Base-by-base conservation (phyloP, 2,329 filamentous ascomycete species). In the Lasiodiplodia hormozganensis region DNA sequence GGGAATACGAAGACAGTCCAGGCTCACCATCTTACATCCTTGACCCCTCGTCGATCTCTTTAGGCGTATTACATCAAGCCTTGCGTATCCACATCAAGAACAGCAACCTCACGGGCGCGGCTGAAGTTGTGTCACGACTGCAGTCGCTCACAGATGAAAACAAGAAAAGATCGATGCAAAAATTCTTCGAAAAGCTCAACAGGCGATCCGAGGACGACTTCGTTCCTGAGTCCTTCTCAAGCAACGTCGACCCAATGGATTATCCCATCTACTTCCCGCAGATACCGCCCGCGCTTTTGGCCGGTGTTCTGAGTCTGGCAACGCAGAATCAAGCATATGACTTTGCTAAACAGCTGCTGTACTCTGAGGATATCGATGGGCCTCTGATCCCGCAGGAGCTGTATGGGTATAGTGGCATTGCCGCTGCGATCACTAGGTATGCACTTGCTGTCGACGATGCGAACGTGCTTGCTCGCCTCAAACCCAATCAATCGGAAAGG, bases 371-470 rank as follows among this genome's bases (percentile, higher is more conserved):
- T 70, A 71, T 86, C 16, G 86, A 88, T 71, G 86, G 85, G 0
- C 85, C 86, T n/a, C 70, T 85, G 2, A 86, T 89, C 28, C 76
- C 81, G 25, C 71, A 74, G 14, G 73, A 74, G 23, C 70, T 82
- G 31, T 88, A 87, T 71, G 73, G 73, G 2, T 77, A 86, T 70
- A 81, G 81, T 36, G 77, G 78, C 58, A 77, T 89, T 28, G 81
- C 84, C 2, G 83, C 86, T 14, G 82, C 86, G 0, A 77, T 89
- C 34, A 79, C 88, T 40, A 82, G 84, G 21, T 88, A 87, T 71
- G 87, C 86, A 7, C 78, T 82, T 12, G 82, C 83, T 21, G 83
- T 84, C 12, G 77, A 82, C 49, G 83, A 88, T 69, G 75, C 71
- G 43, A 53, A 64, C 10, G 72, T 82, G 7, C 71, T 79, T 47